phyloP scores from a whole-genome alignment of 108 stramenopile genomes.

The Parietichytrium sp. region DNA sequence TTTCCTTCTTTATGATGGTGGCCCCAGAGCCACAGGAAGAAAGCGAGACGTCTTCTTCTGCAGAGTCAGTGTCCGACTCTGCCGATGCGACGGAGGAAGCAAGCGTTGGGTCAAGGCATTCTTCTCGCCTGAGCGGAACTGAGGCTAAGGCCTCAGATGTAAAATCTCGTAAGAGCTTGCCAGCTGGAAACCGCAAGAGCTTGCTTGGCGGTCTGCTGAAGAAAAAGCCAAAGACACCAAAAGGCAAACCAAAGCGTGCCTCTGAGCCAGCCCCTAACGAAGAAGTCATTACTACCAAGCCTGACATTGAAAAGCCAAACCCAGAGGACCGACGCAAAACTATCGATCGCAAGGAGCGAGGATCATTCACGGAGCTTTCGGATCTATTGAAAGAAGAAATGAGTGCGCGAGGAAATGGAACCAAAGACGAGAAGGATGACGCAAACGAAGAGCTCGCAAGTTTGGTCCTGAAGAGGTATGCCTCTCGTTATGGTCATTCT shows the following conservation, averaged over 20 bases:
- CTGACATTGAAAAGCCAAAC: not conserved
- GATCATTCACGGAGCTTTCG: not conserved
- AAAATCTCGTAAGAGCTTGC: not conserved
- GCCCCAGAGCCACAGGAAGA: not conserved
- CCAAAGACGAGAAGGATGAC: not conserved
- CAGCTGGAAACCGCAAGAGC: not conserved
- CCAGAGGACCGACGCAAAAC: constrained; percentile 37
- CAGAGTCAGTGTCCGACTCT: no score
- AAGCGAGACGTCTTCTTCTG: no score
- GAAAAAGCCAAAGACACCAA: no score
- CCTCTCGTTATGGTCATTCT: not conserved
- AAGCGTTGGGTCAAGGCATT: no score
- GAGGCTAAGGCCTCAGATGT: not conserved
- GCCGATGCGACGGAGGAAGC: not conserved
- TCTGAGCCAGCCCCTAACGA: not conserved
- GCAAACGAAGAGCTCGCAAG: not conserved
- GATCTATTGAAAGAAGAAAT: not conserved
- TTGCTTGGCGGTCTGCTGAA: constrained; percentile 33
- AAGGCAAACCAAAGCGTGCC: not conserved
- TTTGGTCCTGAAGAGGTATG: not conserved
- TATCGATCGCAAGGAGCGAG: constrained; percentile 3
- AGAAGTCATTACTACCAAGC: not conserved
- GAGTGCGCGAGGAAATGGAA: not conserved
- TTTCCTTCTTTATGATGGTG: not conserved
- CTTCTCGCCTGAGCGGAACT: no score